These are phyloP conservation scores for Lenwebbia sp. DNA, from an alignment of 345 rosid species.

Conservation along the genomic window DNA sequence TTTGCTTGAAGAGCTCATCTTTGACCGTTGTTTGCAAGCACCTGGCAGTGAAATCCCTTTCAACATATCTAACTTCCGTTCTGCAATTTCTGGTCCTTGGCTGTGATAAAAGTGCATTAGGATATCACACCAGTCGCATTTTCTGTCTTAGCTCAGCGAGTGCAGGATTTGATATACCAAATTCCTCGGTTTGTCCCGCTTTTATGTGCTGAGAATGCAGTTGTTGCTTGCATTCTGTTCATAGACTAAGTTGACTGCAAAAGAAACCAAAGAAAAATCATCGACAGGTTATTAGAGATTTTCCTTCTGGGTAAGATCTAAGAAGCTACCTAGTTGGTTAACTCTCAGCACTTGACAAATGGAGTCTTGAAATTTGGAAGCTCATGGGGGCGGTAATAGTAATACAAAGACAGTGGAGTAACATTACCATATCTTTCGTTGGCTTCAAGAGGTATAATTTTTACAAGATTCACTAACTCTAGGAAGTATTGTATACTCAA, in stretches of 20 bases:
- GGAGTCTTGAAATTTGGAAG: not conserved
- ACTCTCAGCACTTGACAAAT: not conserved
- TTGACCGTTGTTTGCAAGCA: not conserved
- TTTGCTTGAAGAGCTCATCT: not conserved
- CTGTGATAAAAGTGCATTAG: not conserved
- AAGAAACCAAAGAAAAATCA: not conserved
- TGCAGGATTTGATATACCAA: not conserved
- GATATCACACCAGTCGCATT: not conserved
- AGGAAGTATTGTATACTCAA: not conserved
- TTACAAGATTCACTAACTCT: not conserved
- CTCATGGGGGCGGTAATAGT: not conserved
- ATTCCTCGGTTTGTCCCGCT: not conserved
- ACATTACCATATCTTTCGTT: not conserved
- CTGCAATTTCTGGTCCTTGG: not conserved
- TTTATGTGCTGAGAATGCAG: not conserved
- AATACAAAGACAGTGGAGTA: not conserved
- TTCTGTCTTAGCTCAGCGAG: not conserved
- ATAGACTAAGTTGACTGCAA: not conserved
- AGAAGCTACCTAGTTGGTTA: not conserved
- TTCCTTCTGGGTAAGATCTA: not conserved
- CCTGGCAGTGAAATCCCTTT: not conserved
- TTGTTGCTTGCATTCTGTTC: not conserved
- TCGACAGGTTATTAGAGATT: not conserved
- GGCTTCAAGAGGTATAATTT: not conserved
- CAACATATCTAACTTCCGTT: not conserved